Evolutionary conservation across 1,284 basidiomycete species (phyloP), one percentile per base, ranked within the genome.

Genomic region (Papiliotrema nemorosa): DNA sequence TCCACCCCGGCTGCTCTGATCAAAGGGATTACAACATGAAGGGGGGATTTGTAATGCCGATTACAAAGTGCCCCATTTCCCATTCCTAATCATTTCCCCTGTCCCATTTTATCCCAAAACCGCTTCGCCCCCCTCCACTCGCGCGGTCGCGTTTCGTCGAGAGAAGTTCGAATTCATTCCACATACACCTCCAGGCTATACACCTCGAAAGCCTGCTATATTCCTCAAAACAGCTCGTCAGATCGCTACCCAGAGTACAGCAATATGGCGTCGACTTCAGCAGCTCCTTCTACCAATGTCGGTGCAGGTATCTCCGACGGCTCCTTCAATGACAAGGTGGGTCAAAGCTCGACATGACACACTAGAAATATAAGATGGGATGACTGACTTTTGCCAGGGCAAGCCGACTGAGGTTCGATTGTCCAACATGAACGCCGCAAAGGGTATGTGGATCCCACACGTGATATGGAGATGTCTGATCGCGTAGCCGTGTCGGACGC

Each of bases 361-460:
- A 7, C 14, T 14, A n/a, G n/a, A n/a, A 21, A n/a, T 14, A 25
- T 13, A 44, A 26, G 27, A 20, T 7, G 5, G 3, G 27, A 27
- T 50, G 33, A 21, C 38, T 41, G 51, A 54, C 60, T 46, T 55
- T 53, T 16, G 20, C n/a, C 35, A 72, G 72, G 73, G 73, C 36
- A 73, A 73, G 58, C 69, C 72, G 13, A 73, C 70, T 84, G 92
- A 97, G 76, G 85, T 96, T 62, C 84, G 92, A 58, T 77, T 91
- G 76, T 93, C 90, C 48, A 97, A 96, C 75, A 85, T 97, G 88
- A 86, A 92, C 56, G 92, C 92, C 37, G 92, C 92, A 25, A 96
- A 96, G 80, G 89, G 91, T 88, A 54, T 44, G 78, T 45, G 29
- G 20, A 7, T 31, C 14, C 25, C 7, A 10, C 29, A 34, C 4